Evolutionary conservation across 352 stramenopile genomes (phyloP).

Genomic region (Phytophthora lateralis): DNA sequence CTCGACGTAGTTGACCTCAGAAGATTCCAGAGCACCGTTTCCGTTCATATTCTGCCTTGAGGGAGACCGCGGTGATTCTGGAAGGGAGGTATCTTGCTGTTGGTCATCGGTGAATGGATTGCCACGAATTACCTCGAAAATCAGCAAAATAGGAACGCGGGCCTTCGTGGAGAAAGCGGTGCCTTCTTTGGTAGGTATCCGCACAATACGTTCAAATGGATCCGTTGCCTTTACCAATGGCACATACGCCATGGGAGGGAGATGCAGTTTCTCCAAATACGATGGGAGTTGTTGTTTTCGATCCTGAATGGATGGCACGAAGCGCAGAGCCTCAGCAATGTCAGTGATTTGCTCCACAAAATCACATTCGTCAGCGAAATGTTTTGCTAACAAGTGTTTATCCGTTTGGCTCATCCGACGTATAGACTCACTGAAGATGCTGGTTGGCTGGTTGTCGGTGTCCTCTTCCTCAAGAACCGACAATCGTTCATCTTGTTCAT

Average conservation of each 20-base stretch:
- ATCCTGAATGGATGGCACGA: constrained; percentile 80
- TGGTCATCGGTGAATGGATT: constrained; percentile 65
- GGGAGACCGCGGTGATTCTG: constrained; percentile 61
- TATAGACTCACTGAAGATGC: constrained; percentile 70
- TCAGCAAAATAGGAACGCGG: constrained; percentile 86
- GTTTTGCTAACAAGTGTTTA: constrained; percentile 81
- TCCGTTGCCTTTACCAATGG: constrained; percentile 88
- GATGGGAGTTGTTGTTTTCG: constrained; percentile 79
- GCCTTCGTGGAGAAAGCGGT: constrained; percentile 89
- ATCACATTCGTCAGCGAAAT: constrained; percentile 87
- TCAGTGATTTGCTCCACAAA: constrained; percentile 91
- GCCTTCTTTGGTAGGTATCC: constrained; percentile 85
- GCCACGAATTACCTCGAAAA: constrained; percentile 88
- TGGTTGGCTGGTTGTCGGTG: constrained; percentile 71
- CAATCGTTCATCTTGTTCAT: constrained; percentile 46
- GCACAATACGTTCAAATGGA: constrained; percentile 87
- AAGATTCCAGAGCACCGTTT: constrained; percentile 47
- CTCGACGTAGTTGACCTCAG: constrained; percentile 71
- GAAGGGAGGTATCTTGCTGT: constrained; percentile 37
- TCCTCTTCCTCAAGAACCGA: constrained; percentile 72
- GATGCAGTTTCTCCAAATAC: constrained; percentile 81
- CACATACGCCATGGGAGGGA: constrained; percentile 90
- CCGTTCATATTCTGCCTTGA: constrained; percentile 40
- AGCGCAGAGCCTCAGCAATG: constrained; percentile 82
- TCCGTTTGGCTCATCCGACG: constrained; percentile 80